Conservation (phyloP, 1,139 yeast species). For the Zygosaccharomyces sapae region DNA sequence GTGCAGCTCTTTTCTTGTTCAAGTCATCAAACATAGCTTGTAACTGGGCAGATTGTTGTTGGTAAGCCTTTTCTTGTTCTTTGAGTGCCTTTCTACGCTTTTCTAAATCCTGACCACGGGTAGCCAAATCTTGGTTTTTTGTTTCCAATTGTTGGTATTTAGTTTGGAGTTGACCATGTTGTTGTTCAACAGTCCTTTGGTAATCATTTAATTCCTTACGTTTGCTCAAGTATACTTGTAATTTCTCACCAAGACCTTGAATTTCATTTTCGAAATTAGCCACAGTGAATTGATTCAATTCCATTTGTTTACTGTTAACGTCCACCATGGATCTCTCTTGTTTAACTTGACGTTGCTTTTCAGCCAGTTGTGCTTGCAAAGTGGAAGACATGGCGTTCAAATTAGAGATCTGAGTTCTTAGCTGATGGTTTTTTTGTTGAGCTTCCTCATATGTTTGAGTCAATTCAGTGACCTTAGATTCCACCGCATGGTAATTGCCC, state of each 20-base stretch:
- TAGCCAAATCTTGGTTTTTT: slow-evolving; percentile 25
- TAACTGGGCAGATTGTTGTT: slow-evolving; percentile 38
- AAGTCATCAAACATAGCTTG: slow-evolving; percentile 36
- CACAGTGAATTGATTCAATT: slow-evolving; percentile 49
- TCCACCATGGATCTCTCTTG: slow-evolving; percentile 60
- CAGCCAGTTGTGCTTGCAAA: slow-evolving; percentile 52
- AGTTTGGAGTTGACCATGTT: slow-evolving; percentile 42
- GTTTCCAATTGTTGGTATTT: slow-evolving; percentile 32
- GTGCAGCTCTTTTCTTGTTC: slow-evolving; percentile 32
- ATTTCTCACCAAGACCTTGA: slow-evolving; percentile 39
- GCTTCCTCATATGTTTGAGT: slow-evolving; percentile 58
- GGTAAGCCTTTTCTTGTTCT: slow-evolving; percentile 38
- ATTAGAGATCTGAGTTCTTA: slow-evolving; percentile 64
- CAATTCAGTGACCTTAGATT: slow-evolving; percentile 59
- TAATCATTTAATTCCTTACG: slow-evolving; percentile 41
- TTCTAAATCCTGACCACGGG: slow-evolving; percentile 37
- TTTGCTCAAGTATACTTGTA: slow-evolving; percentile 28
- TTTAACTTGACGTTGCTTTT: slow-evolving; percentile 49
- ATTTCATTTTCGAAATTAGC: slow-evolving; percentile 46
- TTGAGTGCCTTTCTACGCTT: slow-evolving; percentile 33
- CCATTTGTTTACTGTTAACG: slow-evolving; percentile 66
- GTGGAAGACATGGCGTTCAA: slow-evolving; percentile 65
- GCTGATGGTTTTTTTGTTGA: slow-evolving; percentile 58
- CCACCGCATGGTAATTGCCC: slow-evolving; percentile 72
- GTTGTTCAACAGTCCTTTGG: slow-evolving; percentile 35